Conservation (phyloP, 108 stramenopile species). For the Cyclotella atomus region DNA sequence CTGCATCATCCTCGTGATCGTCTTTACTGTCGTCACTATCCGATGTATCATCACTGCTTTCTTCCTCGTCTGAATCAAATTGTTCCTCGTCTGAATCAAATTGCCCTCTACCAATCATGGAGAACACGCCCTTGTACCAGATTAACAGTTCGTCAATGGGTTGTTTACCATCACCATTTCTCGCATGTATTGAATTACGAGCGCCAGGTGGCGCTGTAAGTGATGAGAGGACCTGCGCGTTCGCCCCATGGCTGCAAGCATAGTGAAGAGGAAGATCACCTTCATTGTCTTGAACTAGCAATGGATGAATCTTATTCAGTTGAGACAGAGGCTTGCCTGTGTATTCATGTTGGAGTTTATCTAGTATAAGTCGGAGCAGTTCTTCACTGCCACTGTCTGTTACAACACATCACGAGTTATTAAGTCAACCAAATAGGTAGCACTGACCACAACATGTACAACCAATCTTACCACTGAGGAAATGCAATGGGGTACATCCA, state of each 20-base stretch:
- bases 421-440: background rate
- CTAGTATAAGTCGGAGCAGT: slow-evolving; percentile 10
- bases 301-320: slow-evolving; percentile 9
- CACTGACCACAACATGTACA: background rate
- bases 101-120: too few relatives aligned
- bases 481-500: slow-evolving; percentile 35
- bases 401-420: background rate
- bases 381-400: slow-evolving; percentile 14
- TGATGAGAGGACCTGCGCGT: background rate
- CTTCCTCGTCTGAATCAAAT: slow-evolving; percentile 1
- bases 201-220: slow-evolving; percentile 18
- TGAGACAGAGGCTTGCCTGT: background rate
- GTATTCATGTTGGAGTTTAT: slow-evolving; percentile 5
- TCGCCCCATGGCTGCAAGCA: slow-evolving; percentile 21
- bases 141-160: slow-evolving; percentile 31
- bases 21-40: slow-evolving; percentile 11
- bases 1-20: slow-evolving; percentile 7
- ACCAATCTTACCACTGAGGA: slow-evolving; percentile 23
- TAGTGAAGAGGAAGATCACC: slow-evolving; percentile 44
- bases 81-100: background rate
- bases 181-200: slow-evolving; percentile 4
- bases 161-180: slow-evolving; percentile 20
- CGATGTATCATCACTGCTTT: background rate
- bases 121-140: slow-evolving; percentile 23
- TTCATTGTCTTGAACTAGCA: slow-evolving; percentile 32